Base-by-base conservation (phyloP, 495 filamentous ascomycete species). In the Darksidea phi region DNA sequence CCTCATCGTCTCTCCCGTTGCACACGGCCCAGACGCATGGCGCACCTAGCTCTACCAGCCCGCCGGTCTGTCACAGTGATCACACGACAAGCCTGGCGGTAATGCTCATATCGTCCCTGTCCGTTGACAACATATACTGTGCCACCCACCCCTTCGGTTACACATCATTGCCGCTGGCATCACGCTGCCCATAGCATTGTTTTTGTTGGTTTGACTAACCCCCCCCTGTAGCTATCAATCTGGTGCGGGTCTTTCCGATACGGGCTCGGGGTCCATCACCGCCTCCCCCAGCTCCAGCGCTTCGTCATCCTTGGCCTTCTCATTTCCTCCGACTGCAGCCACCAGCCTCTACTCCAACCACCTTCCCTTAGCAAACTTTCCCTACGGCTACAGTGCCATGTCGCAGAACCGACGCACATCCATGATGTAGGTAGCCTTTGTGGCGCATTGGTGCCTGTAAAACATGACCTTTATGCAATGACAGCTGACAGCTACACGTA, bases 251-350 rank as follows among this genome's bases (percentile, higher is more conserved):
- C 55, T 75, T 42, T 70, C 71, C 63, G 71, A 75, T 57, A 66
- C 71, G 38, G 66, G 63, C 24, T 70, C 67, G 17, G 70, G 70
- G n/a, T 73, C 72, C 18, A 68, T 73, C 46, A 73, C 72, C 28
- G 64, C 72, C 59, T 73, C 71, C 57, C 72, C 72, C 17, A 70
- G 67, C 53, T 73, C 72, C 47, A 67, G 60, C 48, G 58, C 64
- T 42, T 75, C 72, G 12, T 70, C 72, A 36, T 66, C 57, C 20
- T 51, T 74, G 52, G 50, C 59, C 54, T 72, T 69, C 59, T 54
- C 51, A 24, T 72, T 61, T 53, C 37, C 57, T 50, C 49, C 57
- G 25, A 46, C 63, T 38, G 41, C 41, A 43, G 55, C 54, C 36
- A 54, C 55, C 38, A 64, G 41, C 38, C 13, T 54, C 38, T 63